These are phyloP conservation scores for Sorghum bicolor DNA, from an alignment of 176 grass and related monocot genomes.

Conservation along the genomic window DNA sequence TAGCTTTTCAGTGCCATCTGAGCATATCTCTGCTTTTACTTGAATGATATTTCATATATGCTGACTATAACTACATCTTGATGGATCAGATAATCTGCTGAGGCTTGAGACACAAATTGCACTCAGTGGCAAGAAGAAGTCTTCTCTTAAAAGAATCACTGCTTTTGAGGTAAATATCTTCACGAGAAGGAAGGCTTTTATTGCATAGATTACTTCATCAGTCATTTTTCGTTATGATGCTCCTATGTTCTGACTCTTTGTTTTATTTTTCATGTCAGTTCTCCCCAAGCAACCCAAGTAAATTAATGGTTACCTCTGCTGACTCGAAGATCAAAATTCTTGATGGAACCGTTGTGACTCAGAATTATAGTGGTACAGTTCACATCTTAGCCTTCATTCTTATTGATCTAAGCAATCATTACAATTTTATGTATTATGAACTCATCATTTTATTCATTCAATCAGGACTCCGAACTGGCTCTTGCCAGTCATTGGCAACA, in stretches of 20 bases:
- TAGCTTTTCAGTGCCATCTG: not conserved
- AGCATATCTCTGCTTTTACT: not conserved
- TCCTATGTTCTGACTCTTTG: constrained; percentile 35
- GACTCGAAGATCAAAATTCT: constrained; percentile 85
- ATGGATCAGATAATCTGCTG: constrained; percentile 54
- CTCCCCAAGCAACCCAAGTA: constrained; percentile 59
- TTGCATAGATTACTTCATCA: not conserved
- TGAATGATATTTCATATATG: not conserved
- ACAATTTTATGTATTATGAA: constrained; percentile 8
- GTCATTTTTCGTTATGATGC: constrained; percentile 7
- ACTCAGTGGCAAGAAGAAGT: constrained; percentile 69
- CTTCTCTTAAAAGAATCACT: constrained; percentile 70
- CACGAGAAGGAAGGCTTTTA: not conserved
- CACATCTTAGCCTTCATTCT: constrained; percentile 19
- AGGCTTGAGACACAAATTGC: constrained; percentile 55
- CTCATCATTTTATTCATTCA: constrained; percentile 23
- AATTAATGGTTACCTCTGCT: constrained; percentile 83
- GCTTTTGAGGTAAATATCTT: constrained; percentile 74
- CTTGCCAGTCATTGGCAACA: constrained; percentile 55
- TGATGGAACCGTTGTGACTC: constrained; percentile 61
- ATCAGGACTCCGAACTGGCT: constrained; percentile 59
- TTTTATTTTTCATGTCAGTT: constrained; percentile 48
- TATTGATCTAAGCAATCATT: not conserved
- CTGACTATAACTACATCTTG: constrained; percentile 10
- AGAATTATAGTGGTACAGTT: constrained; percentile 78